Evolutionary conservation across 208 protist species (phyloP), one percentile per base, ranked within the genome.

Genomic region (Angomonas ambiguus): DNA sequence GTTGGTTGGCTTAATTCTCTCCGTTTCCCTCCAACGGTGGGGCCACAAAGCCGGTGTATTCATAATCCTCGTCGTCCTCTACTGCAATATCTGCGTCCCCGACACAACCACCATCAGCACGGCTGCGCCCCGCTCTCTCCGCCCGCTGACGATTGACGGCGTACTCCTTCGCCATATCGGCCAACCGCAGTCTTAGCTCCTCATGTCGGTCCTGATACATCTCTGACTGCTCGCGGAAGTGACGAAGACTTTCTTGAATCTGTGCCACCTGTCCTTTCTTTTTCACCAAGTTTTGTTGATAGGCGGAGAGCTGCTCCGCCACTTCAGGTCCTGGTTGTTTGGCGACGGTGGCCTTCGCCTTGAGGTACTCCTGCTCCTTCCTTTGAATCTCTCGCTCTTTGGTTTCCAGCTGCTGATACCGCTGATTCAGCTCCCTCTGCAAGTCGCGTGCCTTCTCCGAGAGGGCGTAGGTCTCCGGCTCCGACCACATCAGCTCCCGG

Each of bases 321-420:
- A 93, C 92, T 75, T 99, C 96, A 2, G 96, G 96, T 18, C 96
- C 96, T 1, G 97, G 97, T 76, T 98, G 95, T 33, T 96, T 74
- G 20, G 92, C 87, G 24, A 98, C 82, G 33, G 94, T 79, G 24
- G 91, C 83, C 85, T 98, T 98, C 49, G 96, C 81, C 73, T 98
- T 93, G 59, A 96, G 73, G 72, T 98, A 98, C 32, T 83, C 55
- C 71, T 96, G 88, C 73, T 98, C 96, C 71, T 92, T 85, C 42
- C 92, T 69, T 33, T 86, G 71, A 62, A 98, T 97, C 2, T 89
- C 63, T 33, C 88, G 48, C 71, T 98, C 94, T 72, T 97, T 98
- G 65, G 96, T 87, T 8, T 85, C 80, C 8, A 98, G 83, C 76
- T 98, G 82, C 63, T 97, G 87, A 8, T 92, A 95, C 45, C 98